phyloP scores from a whole-genome alignment of 1,284 basidiomycete genomes.

The Quambalaria eucalypti region DNA sequence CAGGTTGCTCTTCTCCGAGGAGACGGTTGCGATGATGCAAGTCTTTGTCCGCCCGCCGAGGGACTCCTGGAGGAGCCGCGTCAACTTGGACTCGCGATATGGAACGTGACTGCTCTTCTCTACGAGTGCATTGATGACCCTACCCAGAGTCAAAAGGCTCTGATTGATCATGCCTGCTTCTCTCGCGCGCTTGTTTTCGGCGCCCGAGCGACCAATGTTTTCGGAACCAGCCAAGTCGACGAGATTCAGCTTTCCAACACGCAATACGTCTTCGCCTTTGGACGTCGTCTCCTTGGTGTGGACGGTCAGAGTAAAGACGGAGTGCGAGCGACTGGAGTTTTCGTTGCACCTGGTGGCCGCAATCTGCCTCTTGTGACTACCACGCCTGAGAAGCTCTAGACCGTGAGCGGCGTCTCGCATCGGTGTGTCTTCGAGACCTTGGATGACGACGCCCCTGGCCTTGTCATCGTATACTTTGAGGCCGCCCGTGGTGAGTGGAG shows the following conservation, averaged over 20 bases:
- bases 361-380: slow-evolving; percentile 81
- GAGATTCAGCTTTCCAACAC: slow-evolving; percentile 90
- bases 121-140: slow-evolving; percentile 94
- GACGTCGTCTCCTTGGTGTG: slow-evolving; percentile 74
- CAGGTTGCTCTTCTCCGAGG: slow-evolving; percentile 57
- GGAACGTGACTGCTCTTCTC: slow-evolving; percentile 82
- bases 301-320: slow-evolving; percentile 92
- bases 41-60: slow-evolving; percentile 97
- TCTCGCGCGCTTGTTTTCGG: slow-evolving; percentile 84
- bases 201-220: slow-evolving; percentile 91
- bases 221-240: slow-evolving; percentile 96
- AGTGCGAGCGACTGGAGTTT: slow-evolving; percentile 87
- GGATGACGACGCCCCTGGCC: slow-evolving; percentile 68
- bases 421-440: slow-evolving; percentile 82
- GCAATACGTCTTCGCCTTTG: slow-evolving; percentile 73
- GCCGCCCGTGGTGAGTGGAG: slow-evolving; percentile 48
- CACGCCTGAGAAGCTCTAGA: slow-evolving; percentile 72
- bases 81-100: slow-evolving; percentile 78
- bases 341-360: slow-evolving; percentile 98
- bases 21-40: slow-evolving; percentile 81
- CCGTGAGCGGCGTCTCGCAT: slow-evolving; percentile 79
- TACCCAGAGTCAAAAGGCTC: slow-evolving; percentile 84
- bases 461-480: slow-evolving; percentile 83
- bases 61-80: slow-evolving; percentile 93
- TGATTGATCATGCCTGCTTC: slow-evolving; percentile 99